Evolutionary conservation across 1,284 basidiomycete genomes (phyloP).

Genomic region (Marasmius tenuissimus): DNA sequence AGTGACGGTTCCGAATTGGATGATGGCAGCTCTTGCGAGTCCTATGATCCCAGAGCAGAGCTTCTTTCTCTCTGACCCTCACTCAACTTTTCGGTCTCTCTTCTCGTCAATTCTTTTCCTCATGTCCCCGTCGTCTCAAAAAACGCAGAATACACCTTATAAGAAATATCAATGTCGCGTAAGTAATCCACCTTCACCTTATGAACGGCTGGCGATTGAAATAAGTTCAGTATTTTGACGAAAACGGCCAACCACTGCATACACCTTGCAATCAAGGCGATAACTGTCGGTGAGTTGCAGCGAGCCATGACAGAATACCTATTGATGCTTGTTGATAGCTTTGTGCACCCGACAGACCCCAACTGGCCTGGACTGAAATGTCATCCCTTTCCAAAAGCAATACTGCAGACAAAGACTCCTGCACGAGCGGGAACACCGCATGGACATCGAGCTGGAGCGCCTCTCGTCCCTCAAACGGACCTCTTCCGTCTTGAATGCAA

Average conservation of each 20-base stretch:
- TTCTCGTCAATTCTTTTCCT: background rate
- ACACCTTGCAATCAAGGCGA: constrained; percentile 46
- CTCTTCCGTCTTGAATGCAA: constrained; percentile 29
- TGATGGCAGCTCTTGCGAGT: background rate
- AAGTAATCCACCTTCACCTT: constrained; percentile 17
- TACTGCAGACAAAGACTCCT: background rate
- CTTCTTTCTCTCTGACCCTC: background rate
- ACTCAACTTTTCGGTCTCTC: background rate
- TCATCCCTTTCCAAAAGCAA: constrained; percentile 3
- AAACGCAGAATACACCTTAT: constrained; percentile 18
- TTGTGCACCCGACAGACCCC: constrained; percentile 50
- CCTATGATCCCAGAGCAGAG: background rate
- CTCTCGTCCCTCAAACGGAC: constrained; percentile 34
- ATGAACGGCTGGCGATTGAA: constrained; percentile 2
- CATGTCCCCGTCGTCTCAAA: background rate
- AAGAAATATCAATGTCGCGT: constrained; percentile 51
- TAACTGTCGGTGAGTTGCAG: constrained; percentile 42
- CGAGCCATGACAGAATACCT: background rate
- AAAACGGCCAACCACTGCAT: constrained; percentile 36
- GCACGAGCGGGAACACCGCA: background rate
- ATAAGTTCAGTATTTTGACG: constrained; percentile 42
- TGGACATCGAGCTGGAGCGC: constrained; percentile 10
- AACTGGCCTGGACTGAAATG: constrained; percentile 38
- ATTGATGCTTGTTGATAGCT: constrained; percentile 30
- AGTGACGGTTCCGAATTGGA: too few relatives aligned